Evolutionary conservation across 345 rosid genomes (phyloP), one percentile per base, ranked within the genome.

Genomic region (Theobroma cacao): DNA sequence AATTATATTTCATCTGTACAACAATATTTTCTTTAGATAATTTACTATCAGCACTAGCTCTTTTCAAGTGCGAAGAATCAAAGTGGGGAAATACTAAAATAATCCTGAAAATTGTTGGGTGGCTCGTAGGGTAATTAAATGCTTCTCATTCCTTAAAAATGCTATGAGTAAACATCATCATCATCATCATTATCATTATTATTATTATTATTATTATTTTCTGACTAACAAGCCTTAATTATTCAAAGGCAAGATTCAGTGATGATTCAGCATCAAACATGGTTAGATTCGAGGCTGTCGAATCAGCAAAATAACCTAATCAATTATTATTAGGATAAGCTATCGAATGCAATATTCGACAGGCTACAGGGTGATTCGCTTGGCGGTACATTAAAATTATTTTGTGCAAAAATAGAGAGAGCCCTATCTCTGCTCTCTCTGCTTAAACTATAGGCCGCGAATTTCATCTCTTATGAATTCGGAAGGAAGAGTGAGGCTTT

Each of bases 41-140:
- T 53, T 30, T 47, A 60, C 68, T n/a, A n/a, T n/a, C n/a, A n/a
- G n/a, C n/a, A n/a, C n/a, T n/a, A n/a, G n/a, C 82, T 85, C 87
- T 77, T 70, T 50, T 34, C 76, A 50, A 43, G 36, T 73, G 47
- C 69, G 64, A 82, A 85, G 80, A 76, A 78, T 40, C 82, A 77
- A 64, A 72, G 30, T 20, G 50, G 11, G 5, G 9, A 75, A 31
- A 36, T 47, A 3, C 17, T 43, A 43, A 43, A 69, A 28, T 69
- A 70, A 15, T 70, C 26, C 15, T 48, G 28, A 28, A 50, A 70
- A 45, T 33, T 48, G 59, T 70, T 45, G 56, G 74, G 26, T 5
- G 74, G 41, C 41, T 47, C 41, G 41, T 15, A 26, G 22, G 65
- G 34, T 38, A 31, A 60, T 60, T 14, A 62, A 30, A 31, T 62